Base-by-base conservation (phyloP, 2,329 filamentous ascomycete species). In the Plectosphaerella sp. region DNA sequence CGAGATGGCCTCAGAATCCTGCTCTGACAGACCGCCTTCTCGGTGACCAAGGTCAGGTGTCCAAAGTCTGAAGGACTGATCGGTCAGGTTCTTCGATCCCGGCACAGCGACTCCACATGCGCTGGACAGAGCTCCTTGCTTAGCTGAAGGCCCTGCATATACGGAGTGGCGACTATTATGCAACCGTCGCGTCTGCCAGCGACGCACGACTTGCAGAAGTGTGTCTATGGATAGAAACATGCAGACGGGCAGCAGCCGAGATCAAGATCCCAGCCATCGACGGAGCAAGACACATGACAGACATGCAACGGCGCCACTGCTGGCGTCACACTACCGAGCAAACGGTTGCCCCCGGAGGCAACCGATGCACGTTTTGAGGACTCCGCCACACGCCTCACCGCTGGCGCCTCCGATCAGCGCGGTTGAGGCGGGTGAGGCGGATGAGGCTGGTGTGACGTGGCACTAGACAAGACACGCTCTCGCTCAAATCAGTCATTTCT, bases 371-470 rank as follows among this genome's bases (percentile, higher is more conserved):
- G 42, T 45, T 25, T 47, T 37, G 50, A 52, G 54, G 46, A 55
- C 56, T 58, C 52, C 56, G 56, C 56, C 56, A 58, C 56, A 56
- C 52, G 54, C 52, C 54, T 56, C 54, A 52, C 45, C 54, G 54
- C 52, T 16, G 28, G 16, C 25, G 43, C 43, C 36, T 52, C 47
- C 25, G 43, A 25, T 47, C 39, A 49, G 25, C 22, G 24, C 22
- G 18, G 22, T 14, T 20, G 46, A 20, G 37, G 28, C 18, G 15
- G 15, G 14, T n/a, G 18, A 39, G 48, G 42, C 24, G 22, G 24
- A 22, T 57, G 54, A 58, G 56, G 56, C 56, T 57, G 52, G 54
- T 58, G 56, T 58, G 56, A 58, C 56, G 56, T 58, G 56, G 56
- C 56, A 51, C 53, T 47, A 33, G 48, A 35, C 39, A 37, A 46